Evolutionary conservation across 805 yeast genomes (phyloP), one percentile per base, ranked within the genome.

Genomic region (Kazachstania viticola): DNA sequence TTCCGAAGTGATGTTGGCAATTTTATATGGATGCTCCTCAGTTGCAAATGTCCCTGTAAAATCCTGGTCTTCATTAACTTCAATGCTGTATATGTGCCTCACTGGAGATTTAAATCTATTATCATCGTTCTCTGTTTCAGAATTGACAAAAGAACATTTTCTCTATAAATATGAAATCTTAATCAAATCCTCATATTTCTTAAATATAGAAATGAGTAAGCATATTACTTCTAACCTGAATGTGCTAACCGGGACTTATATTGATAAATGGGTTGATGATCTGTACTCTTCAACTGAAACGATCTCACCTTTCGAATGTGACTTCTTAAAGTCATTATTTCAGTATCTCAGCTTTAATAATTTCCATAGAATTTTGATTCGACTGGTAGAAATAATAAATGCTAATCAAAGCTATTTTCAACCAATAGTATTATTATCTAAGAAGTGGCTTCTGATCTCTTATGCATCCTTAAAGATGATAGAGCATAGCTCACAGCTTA

Each of bases 171-270:
- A 52, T 15, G 61, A 55, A 27, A 32, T 46, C 0, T 42, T 62
- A 27, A 46, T 63, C 2, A 60, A 50, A 36, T 34, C 57, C 3
- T 47, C 48, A 12, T 62, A 56, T 38, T 53, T 49, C 18, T 38
- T 63, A 7, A 46, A 56, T 12, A 29, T 50, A 9, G 67, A 62
- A 36, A 47, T 54, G 41, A 52, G 45, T 17, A 39, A 54, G 9
- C 54, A 51, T 27, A 46, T 57, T 4, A 48, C 51, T 9, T 16
- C 32, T 3, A 60, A 61, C 30, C 37, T 63, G 9, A 38, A 37
- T 1, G 50, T 52, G 28, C 52, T 63, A 14, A 31, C 57, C 1
- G 41, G 46, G 9, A 37, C 45, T n/a, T 61, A 58, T 32, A 35
- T 48, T 8, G 42, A 38, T 7, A 50, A 52, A 28, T 61, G 66